Base-by-base conservation (phyloP, 2,329 filamentous ascomycete genomes). In the Chlorencoelia australis region DNA sequence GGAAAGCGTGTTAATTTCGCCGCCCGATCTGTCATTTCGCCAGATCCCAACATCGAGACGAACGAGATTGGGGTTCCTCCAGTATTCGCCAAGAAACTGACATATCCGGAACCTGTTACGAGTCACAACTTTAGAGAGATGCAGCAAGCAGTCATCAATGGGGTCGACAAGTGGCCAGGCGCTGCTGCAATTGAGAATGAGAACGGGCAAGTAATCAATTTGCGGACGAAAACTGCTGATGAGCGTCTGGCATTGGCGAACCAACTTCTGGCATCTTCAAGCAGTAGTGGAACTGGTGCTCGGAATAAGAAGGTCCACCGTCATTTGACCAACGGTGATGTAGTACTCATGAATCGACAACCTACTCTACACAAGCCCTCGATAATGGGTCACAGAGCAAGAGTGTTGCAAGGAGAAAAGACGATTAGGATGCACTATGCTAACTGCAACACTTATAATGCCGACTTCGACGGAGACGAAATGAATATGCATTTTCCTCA, bases 401-500 rank as follows among this genome's bases (percentile, higher is more conserved):
- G 88, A 42, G 89, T 98, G 5, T 65, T 98, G 13, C 84, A 86
- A 0, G 88, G 87, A 22, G 93, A 98, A 60, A 94, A 94, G 64
- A 96, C 91, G 0, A 88, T 98, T 57, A 87, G 91, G 48, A 96
- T 98, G 89, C 91, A 98, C 66, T 98, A 98, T 63, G 89, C 91
- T 52, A 98, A 98, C 59, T 96, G 91, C 60, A 98, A 98, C 56
- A 95, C 91, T 1, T 98, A 98, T 69, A 98, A 98, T 52, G 91
- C 91, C 20, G 91, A 98, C 69, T 98, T 98, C 56, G 93, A 98
- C 55, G 91, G 91, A 59, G 91, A 98, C 57, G 91, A 98, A 61
- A 98, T 98, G 91, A 98, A 98, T 60, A 93, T 98, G 88, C 91
- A 98, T 62, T 96, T 98, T 55, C 91, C 91, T 1, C 91, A 98